Percentiles rank a stretch among this genome's conserved stretches.
These are phyloP conservation scores for Amylocarpus encephaloides DNA, from an alignment of 2,329 filamentous ascomycete genomes.

Conservation along the genomic window DNA sequence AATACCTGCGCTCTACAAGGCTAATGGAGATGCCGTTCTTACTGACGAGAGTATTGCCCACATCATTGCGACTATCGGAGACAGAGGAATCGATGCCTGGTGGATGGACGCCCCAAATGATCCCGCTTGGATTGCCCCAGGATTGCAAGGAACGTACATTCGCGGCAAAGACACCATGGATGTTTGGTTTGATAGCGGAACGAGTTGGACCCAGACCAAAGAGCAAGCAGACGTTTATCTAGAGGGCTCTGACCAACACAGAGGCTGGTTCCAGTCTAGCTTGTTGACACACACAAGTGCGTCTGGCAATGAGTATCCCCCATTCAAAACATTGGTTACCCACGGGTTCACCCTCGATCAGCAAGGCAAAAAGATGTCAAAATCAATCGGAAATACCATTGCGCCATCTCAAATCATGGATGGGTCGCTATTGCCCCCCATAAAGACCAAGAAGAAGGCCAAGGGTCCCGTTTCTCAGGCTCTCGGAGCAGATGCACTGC, in stretches of 20 bases:
- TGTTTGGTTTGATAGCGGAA: constrained; percentile 98
- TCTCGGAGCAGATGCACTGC: constrained; percentile 78
- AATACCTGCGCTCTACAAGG: constrained; percentile 81
- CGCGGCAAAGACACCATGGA: constrained; percentile 96
- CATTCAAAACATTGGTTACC: constrained; percentile 85
- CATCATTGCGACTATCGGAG: constrained; percentile 70
- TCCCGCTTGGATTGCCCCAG: constrained; percentile 65
- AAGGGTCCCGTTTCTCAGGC: constrained; percentile 50
- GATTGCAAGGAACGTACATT: constrained; percentile 54
- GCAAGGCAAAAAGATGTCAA: constrained; percentile 96
- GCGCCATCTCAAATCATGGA: constrained; percentile 78
- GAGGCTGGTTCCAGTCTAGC: constrained; percentile 97
- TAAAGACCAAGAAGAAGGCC: constrained; percentile 44
- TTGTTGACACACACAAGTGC: constrained; percentile 68
- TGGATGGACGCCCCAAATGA: constrained; percentile 80
- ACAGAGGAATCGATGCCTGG: constrained; percentile 86
- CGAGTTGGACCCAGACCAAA: constrained; percentile 68
- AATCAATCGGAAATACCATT: constrained; percentile 87
- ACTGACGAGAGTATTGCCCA: constrained; percentile 74
- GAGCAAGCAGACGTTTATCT: constrained; percentile 76
- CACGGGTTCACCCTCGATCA: constrained; percentile 92
- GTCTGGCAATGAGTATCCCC: constrained; percentile 44
- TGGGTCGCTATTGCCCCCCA: constrained; percentile 66
- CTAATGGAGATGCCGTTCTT: constrained; percentile 68
- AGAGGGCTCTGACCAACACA: constrained; percentile 92